Conservation (phyloP, 345 rosid genomes). For the Noccaea bulbosa region DNA sequence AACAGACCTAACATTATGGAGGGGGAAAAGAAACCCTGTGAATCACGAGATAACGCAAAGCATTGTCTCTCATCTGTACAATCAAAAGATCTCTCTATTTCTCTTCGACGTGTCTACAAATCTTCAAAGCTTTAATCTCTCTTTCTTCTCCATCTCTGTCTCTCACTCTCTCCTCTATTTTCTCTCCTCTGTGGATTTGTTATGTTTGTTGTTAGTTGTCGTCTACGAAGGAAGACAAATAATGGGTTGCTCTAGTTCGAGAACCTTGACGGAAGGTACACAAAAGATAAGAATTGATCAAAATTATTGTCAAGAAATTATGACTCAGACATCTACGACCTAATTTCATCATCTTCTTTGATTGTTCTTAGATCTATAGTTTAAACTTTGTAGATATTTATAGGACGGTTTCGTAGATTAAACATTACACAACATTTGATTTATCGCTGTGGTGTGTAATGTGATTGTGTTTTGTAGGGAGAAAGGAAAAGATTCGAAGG, state of each 20-base stretch:
- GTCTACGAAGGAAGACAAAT: slow-evolving; percentile 13
- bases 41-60: slow-evolving; percentile 40
- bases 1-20: slow-evolving; percentile 45
- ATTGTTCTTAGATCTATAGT: background rate
- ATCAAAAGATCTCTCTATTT: slow-evolving; percentile 9
- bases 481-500: slow-evolving; percentile 67
- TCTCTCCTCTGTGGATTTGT: slow-evolving; percentile 16
- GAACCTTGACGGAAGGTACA: slow-evolving; percentile 38
- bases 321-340: background rate
- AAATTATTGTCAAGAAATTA: slow-evolving; percentile 2
- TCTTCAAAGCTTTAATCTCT: slow-evolving; percentile 18
- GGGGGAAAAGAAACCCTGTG: slow-evolving; percentile 13
- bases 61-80: slow-evolving; percentile 22
- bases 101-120: slow-evolving; percentile 28
- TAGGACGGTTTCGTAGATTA: slow-evolving; percentile 1
- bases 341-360: slow-evolving; percentile 15
- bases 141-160: slow-evolving; percentile 12
- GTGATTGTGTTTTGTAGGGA: slow-evolving; percentile 46
- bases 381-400: background rate
- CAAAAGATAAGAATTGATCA: slow-evolving; percentile 18
- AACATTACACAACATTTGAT: background rate
- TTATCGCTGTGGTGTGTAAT: slow-evolving; percentile 17
- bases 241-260: slow-evolving; percentile 47
- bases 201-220: slow-evolving; percentile 22
- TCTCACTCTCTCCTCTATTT: slow-evolving; percentile 18